These are phyloP conservation scores for Punica granatum DNA, from an alignment of 345 rosid species.

Conservation along the genomic window DNA sequence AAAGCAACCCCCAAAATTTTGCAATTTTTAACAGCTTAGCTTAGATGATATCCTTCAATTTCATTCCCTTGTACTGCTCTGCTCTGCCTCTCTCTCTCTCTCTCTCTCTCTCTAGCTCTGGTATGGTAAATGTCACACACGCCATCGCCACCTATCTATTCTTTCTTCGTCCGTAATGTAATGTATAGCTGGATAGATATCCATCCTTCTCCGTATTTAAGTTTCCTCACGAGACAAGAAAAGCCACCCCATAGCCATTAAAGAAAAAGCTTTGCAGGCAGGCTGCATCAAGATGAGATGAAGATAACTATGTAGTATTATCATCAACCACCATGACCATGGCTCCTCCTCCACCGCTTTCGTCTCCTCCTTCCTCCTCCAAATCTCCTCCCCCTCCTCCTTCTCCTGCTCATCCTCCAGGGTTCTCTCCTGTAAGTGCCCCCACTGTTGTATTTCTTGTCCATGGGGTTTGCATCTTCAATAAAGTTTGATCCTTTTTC, in stretches of 20 bases:
- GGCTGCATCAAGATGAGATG: too few relatives aligned
- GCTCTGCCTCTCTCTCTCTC: not conserved
- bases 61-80: not conserved
- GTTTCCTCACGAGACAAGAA: not conserved
- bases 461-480: not conserved
- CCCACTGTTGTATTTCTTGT: not conserved
- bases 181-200: not conserved
- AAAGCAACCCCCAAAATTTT: not conserved
- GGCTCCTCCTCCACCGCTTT: conserved; percentile 45
- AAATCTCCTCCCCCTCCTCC: conserved; percentile 43
- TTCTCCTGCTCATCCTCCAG: conserved; percentile 25
- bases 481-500: not conserved
- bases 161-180: not conserved
- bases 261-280: conserved; percentile 6
- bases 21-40: not conserved
- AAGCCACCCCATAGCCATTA: not conserved
- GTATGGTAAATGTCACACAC: too few relatives aligned
- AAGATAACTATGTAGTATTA: not conserved
- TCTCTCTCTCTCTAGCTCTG: not conserved
- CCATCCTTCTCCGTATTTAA: not conserved
- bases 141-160: not conserved
- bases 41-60: not conserved
- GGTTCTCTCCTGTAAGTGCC: conserved; percentile 57
- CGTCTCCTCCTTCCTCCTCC: conserved; percentile 53
- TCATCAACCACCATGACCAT: conserved; percentile 17